phyloP scores from a whole-genome alignment of 768 basidiomycete genomes.

The Agrocybe pediades region DNA sequence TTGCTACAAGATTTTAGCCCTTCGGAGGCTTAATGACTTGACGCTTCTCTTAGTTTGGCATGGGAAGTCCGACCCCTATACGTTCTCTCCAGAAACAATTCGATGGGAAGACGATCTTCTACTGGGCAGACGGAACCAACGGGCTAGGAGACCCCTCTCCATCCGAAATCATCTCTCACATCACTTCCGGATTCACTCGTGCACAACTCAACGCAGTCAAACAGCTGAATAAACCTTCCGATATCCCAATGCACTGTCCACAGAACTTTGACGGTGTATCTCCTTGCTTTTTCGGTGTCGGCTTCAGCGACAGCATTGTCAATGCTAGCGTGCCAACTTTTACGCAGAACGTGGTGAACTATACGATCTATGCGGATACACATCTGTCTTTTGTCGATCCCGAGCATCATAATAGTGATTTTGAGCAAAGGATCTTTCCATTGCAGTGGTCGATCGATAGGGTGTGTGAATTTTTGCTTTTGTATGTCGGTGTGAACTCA shows the following conservation, averaged over 20 bases:
- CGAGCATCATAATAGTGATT: conserved; percentile 62
- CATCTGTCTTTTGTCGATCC: conserved; percentile 71
- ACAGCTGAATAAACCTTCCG: conserved; percentile 44
- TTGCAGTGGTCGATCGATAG: conserved; percentile 78
- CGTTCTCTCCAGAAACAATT: conserved; percentile 48
- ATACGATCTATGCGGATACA: conserved; percentile 70
- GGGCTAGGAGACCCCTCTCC: conserved; percentile 57
- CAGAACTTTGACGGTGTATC: conserved; percentile 75
- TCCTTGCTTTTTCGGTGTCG: conserved; percentile 68
- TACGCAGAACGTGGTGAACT: conserved; percentile 41
- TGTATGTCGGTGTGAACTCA: not conserved
- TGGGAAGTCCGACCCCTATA: conserved; percentile 57
- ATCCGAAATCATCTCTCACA: conserved; percentile 57
- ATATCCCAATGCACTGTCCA: conserved; percentile 62
- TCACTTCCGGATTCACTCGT: conserved; percentile 53
- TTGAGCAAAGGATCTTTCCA: conserved; percentile 70
- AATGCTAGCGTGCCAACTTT: conserved; percentile 31
- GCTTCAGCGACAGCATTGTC: conserved; percentile 59
- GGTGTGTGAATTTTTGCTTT: conserved; percentile 34
- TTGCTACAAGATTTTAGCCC: not conserved
- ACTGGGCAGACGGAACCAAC: conserved; percentile 74
- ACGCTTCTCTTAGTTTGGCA: conserved; percentile 48
- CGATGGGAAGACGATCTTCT: conserved; percentile 50
- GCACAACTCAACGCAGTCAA: conserved; percentile 50
- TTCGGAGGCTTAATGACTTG: not conserved